Conservation (phyloP, 495 filamentous ascomycete genomes). For the Aspergillus campestris region DNA sequence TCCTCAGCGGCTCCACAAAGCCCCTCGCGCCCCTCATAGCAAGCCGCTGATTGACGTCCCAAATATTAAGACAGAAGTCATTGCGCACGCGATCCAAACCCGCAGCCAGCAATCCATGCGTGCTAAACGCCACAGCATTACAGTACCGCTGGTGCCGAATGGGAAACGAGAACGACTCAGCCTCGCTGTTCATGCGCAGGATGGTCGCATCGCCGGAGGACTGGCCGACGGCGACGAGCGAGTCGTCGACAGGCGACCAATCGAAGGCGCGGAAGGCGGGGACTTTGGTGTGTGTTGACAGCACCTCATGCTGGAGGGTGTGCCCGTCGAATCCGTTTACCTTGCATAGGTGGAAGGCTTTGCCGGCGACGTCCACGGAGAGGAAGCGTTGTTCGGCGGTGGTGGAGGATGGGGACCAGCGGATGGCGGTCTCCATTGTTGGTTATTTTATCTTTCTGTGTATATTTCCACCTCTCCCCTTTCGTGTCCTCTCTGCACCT, state of each 20-base stretch:
- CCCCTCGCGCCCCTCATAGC: conserved; percentile 34
- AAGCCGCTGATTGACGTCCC: conserved; percentile 71
- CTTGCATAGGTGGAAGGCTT: conserved; percentile 70
- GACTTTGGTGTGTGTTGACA: conserved; percentile 68
- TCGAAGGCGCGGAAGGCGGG: conserved; percentile 88
- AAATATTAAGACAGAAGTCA: conserved; percentile 88
- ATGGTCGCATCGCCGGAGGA: conserved; percentile 77
- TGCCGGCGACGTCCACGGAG: conserved; percentile 72
- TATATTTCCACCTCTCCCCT: neutral
- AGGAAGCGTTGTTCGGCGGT: conserved; percentile 63
- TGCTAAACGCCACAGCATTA: conserved; percentile 86
- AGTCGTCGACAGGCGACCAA: conserved; percentile 76
- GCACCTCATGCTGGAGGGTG: conserved; percentile 54
- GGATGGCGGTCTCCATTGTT: conserved; percentile 61
- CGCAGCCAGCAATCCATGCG: conserved; percentile 68
- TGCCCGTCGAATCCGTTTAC: conserved; percentile 53
- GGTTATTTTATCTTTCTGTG: neutral
- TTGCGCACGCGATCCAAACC: conserved; percentile 87
- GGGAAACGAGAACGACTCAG: conserved; percentile 58
- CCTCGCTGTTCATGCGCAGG: conserved; percentile 60
- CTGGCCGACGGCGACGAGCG: conserved; percentile 77
- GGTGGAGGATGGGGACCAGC: conserved; percentile 80
- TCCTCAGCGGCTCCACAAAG: conserved; percentile 53
- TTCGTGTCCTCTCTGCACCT: neutral
- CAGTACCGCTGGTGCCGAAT: conserved; percentile 82